Base-by-base conservation (phyloP, 83 land plant genomes). In the Picea abies region DNA sequence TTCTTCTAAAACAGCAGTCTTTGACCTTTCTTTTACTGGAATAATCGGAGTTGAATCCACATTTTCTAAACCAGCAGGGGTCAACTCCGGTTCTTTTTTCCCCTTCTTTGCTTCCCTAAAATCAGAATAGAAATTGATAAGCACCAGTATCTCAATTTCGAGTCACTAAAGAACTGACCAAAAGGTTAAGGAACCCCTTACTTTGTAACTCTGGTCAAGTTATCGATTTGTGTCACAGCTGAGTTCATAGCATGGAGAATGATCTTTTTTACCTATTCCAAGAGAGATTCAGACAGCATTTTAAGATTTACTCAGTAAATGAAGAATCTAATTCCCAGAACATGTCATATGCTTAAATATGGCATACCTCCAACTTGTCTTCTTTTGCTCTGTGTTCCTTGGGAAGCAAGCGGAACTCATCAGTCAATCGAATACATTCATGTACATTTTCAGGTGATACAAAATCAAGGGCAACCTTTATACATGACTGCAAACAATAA, bases 371-470 rank as follows among this genome's bases (percentile, higher is more conserved):
- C 37, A 91, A 80, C 78, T 91, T 91, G 76, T 91, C 91, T 80
- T 91, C 91, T 77, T 86, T 86, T 35, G 86, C 91, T 37, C 64
- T 73, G 86, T 91, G 93, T n/a, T 82, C 76, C 63, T 78, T 75
- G 3, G 89, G 93, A 37, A 91, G 89, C 19, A 32, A 19, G 7
- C 91, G 82, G 56, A 91, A 91, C 83, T 91, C 93, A 35, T 89
- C 87, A 8, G 91, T 89, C 73, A 91, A 73, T 2, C 91, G 82
- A 47, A 91, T 58, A 84, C 91, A 91, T 60, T 91, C 86, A 11
- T 75, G 61, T 23, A 91, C 62, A 60, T 91, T 91, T 86, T 91
- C 91, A n/a, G 93, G 91, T 29, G 93, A 91, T 12, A 91, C 93
- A 72, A 91, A 91, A 49, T 91, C 93, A 37, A 85, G 76, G n/a